Evolutionary conservation across 1,284 basidiomycete genomes (phyloP), one percentile per base, ranked within the genome.

Genomic region (Sporisorium exsertum): DNA sequence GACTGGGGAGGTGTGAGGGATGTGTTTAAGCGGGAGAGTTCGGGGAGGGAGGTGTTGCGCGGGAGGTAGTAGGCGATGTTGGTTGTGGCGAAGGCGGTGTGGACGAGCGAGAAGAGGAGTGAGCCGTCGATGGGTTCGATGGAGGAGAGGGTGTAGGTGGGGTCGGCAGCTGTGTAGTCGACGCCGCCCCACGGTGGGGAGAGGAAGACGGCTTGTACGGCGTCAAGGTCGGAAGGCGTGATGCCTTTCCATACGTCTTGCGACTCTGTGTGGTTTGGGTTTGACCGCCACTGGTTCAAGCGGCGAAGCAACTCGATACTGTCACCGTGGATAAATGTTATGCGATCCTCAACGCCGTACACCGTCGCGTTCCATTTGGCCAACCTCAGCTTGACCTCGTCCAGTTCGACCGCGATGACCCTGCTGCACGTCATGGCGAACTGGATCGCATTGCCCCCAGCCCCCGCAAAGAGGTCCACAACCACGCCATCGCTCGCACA

Each of bases 401-500:
- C 94, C 33, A 90, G 92, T 83, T 99, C 97, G 56, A 99, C 88
- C 0, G 95, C 95, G 53, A 99, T 95, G 33, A 98, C 94, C 27
- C 91, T 88, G 85, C 95, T 92, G 86, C 95, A 98, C 1, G 95
- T 97, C 84, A 92, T 90, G 1, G 97, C 97, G 86, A 99, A 97
- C 12, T 95, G 94, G 64, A 99, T 99, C 0, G 95, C 91, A 81
- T 99, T 99, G 3, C 97, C 97, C 10, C 97, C 97, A 0, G 98
- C 95, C 0, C 97, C 97, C 82, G 95, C 97, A 84, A 98, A 99
- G 0, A 94, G 94, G 82, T 99, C 97, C 27, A 96, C 87, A 55
- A 95, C 88, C 3, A 78, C 72, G 0, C 58, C 42, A 8, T 83
- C 72, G 40, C 73, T 72, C 0, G 86, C 70, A 87, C 95, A 97